phyloP scores from a whole-genome alignment of 2,329 filamentous ascomycete genomes.

The Atkinsonella texensis region DNA sequence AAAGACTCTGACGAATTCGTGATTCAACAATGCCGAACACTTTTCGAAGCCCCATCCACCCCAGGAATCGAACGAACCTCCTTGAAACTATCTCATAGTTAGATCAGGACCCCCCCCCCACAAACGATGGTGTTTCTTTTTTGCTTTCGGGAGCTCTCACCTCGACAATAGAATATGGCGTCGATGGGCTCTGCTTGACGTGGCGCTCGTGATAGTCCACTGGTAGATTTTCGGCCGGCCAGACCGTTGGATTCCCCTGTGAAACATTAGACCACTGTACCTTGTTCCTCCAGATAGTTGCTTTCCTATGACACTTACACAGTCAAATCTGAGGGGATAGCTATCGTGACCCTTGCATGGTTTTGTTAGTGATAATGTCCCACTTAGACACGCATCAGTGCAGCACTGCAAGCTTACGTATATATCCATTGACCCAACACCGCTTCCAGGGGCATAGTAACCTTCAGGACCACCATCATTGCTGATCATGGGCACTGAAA shows the following conservation, averaged over 20 bases:
- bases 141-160: conserved; percentile 4
- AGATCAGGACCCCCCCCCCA: neutral
- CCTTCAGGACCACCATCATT: conserved; percentile 56
- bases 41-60: conserved; percentile 58
- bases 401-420: conserved; percentile 26
- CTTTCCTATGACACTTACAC: conserved; percentile 13
- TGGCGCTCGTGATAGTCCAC: conserved; percentile 30
- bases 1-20: conserved; percentile 67
- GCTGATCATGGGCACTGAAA: conserved; percentile 62
- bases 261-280: neutral
- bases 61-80: conserved; percentile 62
- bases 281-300: neutral
- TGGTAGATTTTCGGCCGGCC: conserved; percentile 47
- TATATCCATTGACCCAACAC: conserved; percentile 42
- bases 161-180: conserved; percentile 55
- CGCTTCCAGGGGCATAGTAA: conserved; percentile 51
- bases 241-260: conserved; percentile 32
- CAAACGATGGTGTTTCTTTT: neutral
- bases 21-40: conserved; percentile 53
- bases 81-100: conserved; percentile 43
- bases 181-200: conserved; percentile 47
- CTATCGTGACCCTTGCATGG: conserved; percentile 17
- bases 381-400: neutral
- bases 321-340: conserved; percentile 34
- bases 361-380: conserved; percentile 2